Percentiles rank a stretch among this genome's conserved stretches.
These are phyloP conservation scores for Aphanomyces cochlioides DNA, from an alignment of 352 stramenopile genomes.

Conservation along the genomic window DNA sequence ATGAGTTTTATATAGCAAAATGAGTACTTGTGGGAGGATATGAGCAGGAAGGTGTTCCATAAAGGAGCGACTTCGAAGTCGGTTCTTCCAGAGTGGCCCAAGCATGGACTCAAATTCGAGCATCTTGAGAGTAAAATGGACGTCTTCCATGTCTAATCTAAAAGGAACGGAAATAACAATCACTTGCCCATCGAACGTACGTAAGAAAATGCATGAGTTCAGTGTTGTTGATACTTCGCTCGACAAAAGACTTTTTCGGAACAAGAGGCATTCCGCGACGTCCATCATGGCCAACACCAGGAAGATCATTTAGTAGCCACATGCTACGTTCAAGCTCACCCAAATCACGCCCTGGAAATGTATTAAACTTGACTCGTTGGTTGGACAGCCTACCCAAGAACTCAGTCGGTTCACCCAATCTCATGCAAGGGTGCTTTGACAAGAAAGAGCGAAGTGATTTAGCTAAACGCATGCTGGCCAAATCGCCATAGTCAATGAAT, in stretches of 20 bases:
- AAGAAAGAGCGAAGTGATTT: conserved; percentile 35
- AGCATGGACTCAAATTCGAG: conserved; percentile 57
- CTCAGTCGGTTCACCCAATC: not conserved
- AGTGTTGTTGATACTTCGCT: conserved; percentile 55
- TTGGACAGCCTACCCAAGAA: conserved; percentile 10
- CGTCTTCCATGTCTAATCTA: conserved; percentile 32
- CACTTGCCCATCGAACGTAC: conserved; percentile 9
- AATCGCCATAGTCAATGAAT: conserved; percentile 53
- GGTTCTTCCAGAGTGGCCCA: conserved; percentile 46
- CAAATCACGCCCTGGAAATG: conserved; percentile 38
- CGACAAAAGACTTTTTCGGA: conserved; percentile 37
- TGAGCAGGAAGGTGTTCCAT: conserved; percentile 39
- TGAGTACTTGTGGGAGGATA: conserved; percentile 47
- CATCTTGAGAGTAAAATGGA: conserved; percentile 59
- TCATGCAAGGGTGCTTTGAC: conserved; percentile 19
- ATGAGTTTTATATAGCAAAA: not conserved
- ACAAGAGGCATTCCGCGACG: conserved; percentile 53
- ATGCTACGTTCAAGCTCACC: conserved; percentile 54
- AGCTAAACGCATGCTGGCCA: conserved; percentile 39
- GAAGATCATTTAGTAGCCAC: conserved; percentile 55
- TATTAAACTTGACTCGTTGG: too few species aligned
- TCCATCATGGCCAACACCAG: conserved; percentile 62
- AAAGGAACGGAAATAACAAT: not conserved
- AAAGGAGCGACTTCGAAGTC: conserved; percentile 46
- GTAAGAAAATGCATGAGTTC: conserved; percentile 47